Evolutionary conservation across 345 rosid genomes (phyloP).

Genomic region (Euphorbia pulcherrima): DNA sequence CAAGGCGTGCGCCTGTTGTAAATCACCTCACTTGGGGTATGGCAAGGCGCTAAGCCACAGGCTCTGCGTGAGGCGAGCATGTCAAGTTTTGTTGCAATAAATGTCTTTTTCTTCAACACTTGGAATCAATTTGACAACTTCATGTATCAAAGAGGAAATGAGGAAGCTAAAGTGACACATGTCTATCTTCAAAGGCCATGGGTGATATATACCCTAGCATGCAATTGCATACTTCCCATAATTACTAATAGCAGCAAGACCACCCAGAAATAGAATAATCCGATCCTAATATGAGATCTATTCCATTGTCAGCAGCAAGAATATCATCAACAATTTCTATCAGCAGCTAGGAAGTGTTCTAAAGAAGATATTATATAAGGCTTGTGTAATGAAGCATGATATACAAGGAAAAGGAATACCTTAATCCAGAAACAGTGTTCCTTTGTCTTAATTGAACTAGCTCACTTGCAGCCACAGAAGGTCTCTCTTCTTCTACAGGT

Average conservation of each 20-base stretch:
- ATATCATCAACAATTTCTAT: too few relatives aligned
- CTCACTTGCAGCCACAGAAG: conserved; percentile 77
- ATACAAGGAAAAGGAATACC: conserved; percentile 41
- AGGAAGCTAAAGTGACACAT: too few relatives aligned
- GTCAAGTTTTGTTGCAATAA: too few relatives aligned
- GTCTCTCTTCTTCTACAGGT: conserved; percentile 70
- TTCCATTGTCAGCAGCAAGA: neutral
- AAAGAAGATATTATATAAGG: neutral
- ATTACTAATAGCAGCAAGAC: neutral
- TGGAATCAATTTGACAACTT: too few relatives aligned
- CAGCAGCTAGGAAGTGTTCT: neutral
- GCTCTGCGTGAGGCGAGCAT: too few relatives aligned
- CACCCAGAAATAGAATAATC: neutral
- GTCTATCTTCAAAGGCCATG: too few relatives aligned
- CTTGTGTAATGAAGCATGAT: neutral
- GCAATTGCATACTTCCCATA: neutral
- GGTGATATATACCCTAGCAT: too few relatives aligned
- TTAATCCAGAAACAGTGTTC: conserved; percentile 86
- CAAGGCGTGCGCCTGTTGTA: too few relatives aligned
- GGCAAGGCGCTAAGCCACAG: too few relatives aligned
- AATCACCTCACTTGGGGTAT: too few relatives aligned
- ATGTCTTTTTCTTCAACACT: too few relatives aligned
- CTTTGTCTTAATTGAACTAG: conserved; percentile 83
- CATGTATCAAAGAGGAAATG: too few relatives aligned
- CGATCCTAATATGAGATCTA: neutral